Percentiles rank a stretch among this genome's conserved stretches.
Evolutionary conservation across 108 stramenopile species (phyloP).

Genomic region (Conticribra guillardii): DNA sequence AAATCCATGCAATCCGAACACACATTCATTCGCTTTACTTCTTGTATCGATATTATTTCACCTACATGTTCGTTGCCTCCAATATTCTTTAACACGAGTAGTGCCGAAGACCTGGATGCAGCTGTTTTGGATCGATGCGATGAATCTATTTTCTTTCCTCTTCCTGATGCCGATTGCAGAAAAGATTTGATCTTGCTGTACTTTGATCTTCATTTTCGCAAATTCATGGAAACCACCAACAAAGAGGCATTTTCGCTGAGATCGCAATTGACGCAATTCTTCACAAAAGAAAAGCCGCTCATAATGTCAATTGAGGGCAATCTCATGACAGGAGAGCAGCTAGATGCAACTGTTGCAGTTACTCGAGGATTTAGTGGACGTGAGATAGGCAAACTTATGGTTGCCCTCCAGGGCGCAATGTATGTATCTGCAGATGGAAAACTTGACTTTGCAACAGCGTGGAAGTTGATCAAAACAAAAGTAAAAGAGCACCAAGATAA

Average conservation of each 20-base stretch:
- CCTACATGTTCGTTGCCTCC: background rate
- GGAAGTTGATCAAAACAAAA: constrained; percentile 36
- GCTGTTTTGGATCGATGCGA: constrained; percentile 86
- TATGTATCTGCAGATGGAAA: constrained; percentile 47
- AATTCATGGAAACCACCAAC: constrained; percentile 52
- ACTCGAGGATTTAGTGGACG: constrained; percentile 68
- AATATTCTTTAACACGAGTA: too few relatives aligned
- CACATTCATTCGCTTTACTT: background rate
- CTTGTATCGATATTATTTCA: constrained; percentile 12
- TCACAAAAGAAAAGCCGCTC: constrained; percentile 25
- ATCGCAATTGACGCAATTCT: constrained; percentile 18
- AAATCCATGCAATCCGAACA: background rate
- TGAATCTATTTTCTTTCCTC: constrained; percentile 66
- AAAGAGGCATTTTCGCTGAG: constrained; percentile 13
- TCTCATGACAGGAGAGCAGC: constrained; percentile 46
- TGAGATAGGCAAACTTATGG: constrained; percentile 73
- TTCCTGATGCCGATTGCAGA: constrained; percentile 63
- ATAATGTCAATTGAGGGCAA: constrained; percentile 46
- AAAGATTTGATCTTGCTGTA: constrained; percentile 61
- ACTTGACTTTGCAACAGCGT: constrained; percentile 24
- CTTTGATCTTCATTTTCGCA: constrained; percentile 49
- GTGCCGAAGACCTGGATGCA: constrained; percentile 78
- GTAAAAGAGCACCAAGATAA: constrained; percentile 44
- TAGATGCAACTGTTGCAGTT: constrained; percentile 32
- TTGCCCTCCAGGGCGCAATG: constrained; percentile 61